Evolutionary conservation across 129 eudicot genomes (phyloP).

Genomic region (Flaveria ramosissima): DNA sequence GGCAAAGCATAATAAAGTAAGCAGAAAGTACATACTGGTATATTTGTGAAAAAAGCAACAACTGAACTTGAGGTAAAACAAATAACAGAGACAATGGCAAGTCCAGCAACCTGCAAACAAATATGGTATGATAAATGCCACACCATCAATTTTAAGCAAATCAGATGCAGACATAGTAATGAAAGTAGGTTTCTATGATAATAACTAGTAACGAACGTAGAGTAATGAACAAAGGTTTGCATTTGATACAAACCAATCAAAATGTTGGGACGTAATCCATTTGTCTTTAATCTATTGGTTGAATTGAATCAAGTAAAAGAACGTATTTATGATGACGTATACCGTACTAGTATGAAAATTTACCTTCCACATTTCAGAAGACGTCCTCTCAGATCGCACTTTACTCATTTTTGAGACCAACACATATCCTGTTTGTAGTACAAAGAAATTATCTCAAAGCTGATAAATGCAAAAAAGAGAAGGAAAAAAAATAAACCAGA

Average conservation of each 20-base stretch:
- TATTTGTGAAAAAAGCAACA: conserved; percentile 69
- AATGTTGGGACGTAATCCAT: conserved; percentile 11
- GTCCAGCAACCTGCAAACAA: conserved; percentile 73
- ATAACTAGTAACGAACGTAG: not conserved
- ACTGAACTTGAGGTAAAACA: conserved; percentile 78
- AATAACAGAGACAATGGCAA: conserved; percentile 76
- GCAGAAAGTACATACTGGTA: conserved; percentile 62
- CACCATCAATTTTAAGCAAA: not conserved
- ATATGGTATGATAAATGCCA: conserved; percentile 1
- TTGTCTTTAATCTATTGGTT: not conserved
- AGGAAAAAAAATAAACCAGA: not conserved
- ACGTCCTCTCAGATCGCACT: conserved; percentile 84
- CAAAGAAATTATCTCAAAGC: conserved; percentile 6
- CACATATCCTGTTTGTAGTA: conserved; percentile 52
- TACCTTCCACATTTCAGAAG: conserved; percentile 96
- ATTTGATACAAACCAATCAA: conserved; percentile 9
- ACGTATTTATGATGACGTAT: conserved; percentile 1
- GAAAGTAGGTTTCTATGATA: not conserved
- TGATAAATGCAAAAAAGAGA: not conserved
- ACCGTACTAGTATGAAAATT: not conserved
- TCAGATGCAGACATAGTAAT: not conserved
- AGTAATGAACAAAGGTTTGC: conserved; percentile 13
- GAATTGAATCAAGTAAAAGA: conserved; percentile 5
- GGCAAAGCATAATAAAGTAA: not conserved
- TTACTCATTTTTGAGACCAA: conserved; percentile 87